phyloP scores from a whole-genome alignment of 768 basidiomycete genomes.

The Leccinum boreale region DNA sequence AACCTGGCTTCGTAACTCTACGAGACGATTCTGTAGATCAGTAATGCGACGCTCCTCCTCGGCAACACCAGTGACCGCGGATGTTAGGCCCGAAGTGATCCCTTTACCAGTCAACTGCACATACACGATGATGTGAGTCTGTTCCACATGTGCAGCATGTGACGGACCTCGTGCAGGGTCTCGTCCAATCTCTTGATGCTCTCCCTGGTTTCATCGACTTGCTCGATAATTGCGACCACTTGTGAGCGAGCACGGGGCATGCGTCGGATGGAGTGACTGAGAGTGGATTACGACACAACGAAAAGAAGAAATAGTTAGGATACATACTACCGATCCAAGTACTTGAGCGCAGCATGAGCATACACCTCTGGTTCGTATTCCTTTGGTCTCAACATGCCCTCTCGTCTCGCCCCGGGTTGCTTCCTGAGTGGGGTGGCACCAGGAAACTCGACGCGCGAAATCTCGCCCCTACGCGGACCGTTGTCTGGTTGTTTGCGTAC shows the following conservation, averaged over 20 bases:
- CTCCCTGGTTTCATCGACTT: conserved; percentile 35
- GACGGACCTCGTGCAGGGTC: conserved; percentile 39
- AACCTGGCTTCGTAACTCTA: conserved; percentile 39
- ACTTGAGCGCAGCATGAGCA: conserved; percentile 71
- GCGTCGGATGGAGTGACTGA: conserved; percentile 43
- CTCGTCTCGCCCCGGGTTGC: conserved; percentile 37
- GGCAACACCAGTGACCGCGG: conserved; percentile 29
- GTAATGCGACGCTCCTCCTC: conserved; percentile 43
- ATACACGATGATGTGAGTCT: neutral
- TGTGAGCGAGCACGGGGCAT: conserved; percentile 50
- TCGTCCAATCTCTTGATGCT: conserved; percentile 36
- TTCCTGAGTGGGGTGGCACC: conserved; percentile 68
- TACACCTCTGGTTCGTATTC: conserved; percentile 73
- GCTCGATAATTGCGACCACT: conserved; percentile 36
- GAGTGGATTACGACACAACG: conserved; percentile 30
- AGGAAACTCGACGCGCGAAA: conserved; percentile 62
- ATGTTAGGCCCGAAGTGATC: conserved; percentile 15
- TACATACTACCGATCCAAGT: conserved; percentile 73
- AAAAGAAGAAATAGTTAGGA: neutral
- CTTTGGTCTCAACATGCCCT: conserved; percentile 31
- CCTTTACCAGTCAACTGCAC: conserved; percentile 17
- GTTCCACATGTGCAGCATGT: conserved; percentile 1
- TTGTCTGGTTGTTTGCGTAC: conserved; percentile 27
- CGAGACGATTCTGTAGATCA: conserved; percentile 42
- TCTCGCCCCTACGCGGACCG: conserved; percentile 35